Conservation (phyloP, 768 basidiomycete species). For the Boletales sp. region DNA sequence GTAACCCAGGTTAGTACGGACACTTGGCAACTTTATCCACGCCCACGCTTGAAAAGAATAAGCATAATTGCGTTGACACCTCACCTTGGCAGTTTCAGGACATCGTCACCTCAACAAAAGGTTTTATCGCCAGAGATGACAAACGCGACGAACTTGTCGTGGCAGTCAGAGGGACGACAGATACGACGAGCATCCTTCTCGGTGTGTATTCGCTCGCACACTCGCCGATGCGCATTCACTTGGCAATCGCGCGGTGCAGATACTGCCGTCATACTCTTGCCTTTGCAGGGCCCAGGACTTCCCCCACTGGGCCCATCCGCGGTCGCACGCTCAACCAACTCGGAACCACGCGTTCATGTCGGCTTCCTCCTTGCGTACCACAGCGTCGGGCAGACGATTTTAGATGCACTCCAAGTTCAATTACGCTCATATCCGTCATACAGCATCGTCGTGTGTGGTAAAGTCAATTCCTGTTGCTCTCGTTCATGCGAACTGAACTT, state of each 20-base stretch:
- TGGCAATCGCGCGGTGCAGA: constrained; percentile 11
- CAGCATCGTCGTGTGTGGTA: constrained; percentile 31
- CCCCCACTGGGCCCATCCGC: constrained; percentile 9
- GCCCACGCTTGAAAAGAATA: neutral
- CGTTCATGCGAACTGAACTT: neutral
- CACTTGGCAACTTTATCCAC: neutral
- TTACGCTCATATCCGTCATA: constrained; percentile 33
- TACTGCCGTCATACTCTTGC: constrained; percentile 13
- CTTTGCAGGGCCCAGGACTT: constrained; percentile 24
- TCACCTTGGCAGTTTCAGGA: constrained; percentile 31
- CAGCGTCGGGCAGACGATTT: constrained; percentile 28
- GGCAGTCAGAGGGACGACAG: constrained; percentile 39
- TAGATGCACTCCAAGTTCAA: constrained; percentile 29
- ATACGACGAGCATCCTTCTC: constrained; percentile 16
- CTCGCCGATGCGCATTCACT: neutral
- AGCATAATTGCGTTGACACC: neutral
- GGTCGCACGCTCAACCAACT: neutral
- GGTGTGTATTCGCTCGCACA: constrained; percentile 7
- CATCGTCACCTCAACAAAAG: constrained; percentile 37
- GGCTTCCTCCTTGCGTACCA: constrained; percentile 37
- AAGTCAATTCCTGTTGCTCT: neutral
- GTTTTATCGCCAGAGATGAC: constrained; percentile 45
- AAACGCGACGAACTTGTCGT: constrained; percentile 38
- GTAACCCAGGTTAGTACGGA: constrained; percentile 34
- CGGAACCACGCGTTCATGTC: constrained; percentile 30